These are phyloP conservation scores for Uronychia binucleata DNA, from an alignment of 73 alveolate species.

Conservation along the genomic window DNA sequence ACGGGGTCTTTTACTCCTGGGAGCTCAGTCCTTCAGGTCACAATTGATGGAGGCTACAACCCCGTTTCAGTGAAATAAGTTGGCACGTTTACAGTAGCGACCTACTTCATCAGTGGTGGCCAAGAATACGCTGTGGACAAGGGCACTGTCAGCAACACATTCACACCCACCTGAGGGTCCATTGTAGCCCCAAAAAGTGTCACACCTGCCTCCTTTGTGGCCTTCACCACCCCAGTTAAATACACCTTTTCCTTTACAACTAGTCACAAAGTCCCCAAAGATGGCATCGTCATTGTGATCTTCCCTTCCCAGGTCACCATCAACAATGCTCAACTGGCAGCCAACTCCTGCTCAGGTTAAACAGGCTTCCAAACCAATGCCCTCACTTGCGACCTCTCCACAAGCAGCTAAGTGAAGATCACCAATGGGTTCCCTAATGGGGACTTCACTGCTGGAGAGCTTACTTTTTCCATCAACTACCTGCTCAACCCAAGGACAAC, in stretches of 20 bases:
- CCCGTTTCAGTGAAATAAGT: neutral
- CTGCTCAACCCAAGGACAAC: slow-evolving; percentile 7
- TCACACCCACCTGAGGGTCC: neutral
- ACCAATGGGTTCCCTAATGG: neutral
- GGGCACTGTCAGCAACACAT: neutral
- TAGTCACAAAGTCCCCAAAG: neutral
- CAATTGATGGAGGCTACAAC: neutral
- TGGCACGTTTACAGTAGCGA: neutral
- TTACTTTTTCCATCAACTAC: neutral
- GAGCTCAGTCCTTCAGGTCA: neutral
- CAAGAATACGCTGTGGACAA: neutral
- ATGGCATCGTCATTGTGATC: neutral
- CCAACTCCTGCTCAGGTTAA: neutral
- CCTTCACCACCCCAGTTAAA: neutral
- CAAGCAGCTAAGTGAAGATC: neutral
- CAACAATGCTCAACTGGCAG: neutral
- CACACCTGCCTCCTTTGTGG: neutral
- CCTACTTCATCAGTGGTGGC: neutral
- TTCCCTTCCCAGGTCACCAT: neutral
- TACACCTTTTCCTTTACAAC: neutral
- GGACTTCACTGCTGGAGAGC: neutral
- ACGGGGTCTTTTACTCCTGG: neutral
- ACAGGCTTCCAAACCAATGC: neutral
- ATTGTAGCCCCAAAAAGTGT: neutral
- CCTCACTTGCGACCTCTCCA: neutral